Base-by-base conservation (phyloP, 352 stramenopile species). In the Plasmopara viticola region DNA sequence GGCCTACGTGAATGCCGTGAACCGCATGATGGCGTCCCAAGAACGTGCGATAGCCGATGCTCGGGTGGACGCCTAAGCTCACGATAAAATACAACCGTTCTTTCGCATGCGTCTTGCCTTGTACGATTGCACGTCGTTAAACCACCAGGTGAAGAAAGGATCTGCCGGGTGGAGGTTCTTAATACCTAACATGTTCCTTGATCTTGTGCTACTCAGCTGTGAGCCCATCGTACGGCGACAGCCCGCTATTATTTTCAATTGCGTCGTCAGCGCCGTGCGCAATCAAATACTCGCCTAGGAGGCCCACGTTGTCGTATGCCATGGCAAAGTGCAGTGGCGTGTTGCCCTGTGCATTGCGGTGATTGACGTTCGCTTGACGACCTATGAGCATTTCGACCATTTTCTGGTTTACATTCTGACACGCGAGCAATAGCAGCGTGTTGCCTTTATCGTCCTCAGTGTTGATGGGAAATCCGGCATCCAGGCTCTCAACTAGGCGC, bases 241-340 rank as follows among this genome's bases (percentile, higher is more conserved):
- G 20, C 1, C 20, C 20, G 20, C 20, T 25, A 25, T 25, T 25
- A 25, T 25, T 98, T 56, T 95, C 84, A 51, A 98, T 87, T 20
- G 84, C 95, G 58, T 97, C 90, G 61, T 98, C 88, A 8, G 93
- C 88, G 39, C 91, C 93, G 51, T 87, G 84, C n/a, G 77, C 20
- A 25, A 25, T 25, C 39, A 98, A 66, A 66, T 87, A 97, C 68
- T 97, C 87, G 50, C 80, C 91, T 6, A 98, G 61, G 33, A 80
- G 70, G 34, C 90, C 90, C 58, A 95, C 81, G 0, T 74, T 40
- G 63, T 98, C 91, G 68, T 96, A 97, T 4, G 84, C 83, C 82
- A 98, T 96, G 5, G 93, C 93, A 56, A 95, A 98, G 58, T 97
- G 93, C 43, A 98, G 68, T 25, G 92, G 66, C 13, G 93, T 97